phyloP scores from a whole-genome alignment of 148 eudicot species.

The Rhododendron vialii region DNA sequence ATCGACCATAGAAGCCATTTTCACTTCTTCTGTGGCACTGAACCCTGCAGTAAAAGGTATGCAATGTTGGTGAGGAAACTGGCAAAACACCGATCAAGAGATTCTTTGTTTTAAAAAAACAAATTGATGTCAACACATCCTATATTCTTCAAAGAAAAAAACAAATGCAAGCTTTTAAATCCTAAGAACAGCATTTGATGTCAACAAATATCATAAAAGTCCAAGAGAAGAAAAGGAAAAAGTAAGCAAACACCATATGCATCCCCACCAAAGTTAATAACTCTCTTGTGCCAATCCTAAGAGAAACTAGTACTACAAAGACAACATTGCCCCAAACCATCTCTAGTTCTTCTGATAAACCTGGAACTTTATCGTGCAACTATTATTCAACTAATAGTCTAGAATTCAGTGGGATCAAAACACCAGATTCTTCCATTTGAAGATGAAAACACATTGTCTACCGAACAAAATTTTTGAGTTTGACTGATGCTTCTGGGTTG shows the following conservation, averaged over 20 bases:
- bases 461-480: background rate
- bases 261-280: background rate
- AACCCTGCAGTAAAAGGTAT: conserved; percentile 36
- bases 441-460: background rate
- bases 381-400: background rate
- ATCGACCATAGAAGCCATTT: conserved; percentile 56
- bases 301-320: background rate
- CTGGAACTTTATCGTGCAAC: background rate
- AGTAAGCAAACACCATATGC: background rate
- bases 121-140: background rate
- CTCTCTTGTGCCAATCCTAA: background rate
- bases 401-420: background rate
- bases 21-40: conserved; percentile 58
- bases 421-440: background rate
- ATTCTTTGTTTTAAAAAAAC: background rate
- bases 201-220: background rate
- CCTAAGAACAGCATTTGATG: background rate
- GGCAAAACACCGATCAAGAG: background rate
- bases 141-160: background rate
- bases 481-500: background rate
- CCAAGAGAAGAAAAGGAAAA: background rate
- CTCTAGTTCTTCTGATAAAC: background rate
- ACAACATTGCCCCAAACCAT: background rate
- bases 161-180: background rate
- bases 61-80: background rate